phyloP scores from a whole-genome alignment of 495 filamentous ascomycete genomes.

The Paragyromitra xinjiangensis region DNA sequence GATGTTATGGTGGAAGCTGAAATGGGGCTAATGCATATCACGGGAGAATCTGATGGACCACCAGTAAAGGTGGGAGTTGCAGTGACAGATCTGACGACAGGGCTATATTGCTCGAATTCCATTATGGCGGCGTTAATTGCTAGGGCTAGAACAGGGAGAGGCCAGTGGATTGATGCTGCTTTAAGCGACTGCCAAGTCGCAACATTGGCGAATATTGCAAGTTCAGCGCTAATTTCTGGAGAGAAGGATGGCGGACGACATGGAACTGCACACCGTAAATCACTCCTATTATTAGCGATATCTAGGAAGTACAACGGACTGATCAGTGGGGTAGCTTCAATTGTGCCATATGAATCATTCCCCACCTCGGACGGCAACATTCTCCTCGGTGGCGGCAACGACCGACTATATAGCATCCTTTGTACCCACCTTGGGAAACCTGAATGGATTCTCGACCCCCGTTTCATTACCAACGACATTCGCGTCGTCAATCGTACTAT shows the following conservation, averaged over 20 bases:
- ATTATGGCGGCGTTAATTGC: slow-evolving; percentile 92
- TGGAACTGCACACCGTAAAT: slow-evolving; percentile 94
- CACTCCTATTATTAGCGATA: background rate
- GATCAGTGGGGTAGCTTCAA: slow-evolving; percentile 70
- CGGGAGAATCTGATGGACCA: slow-evolving; percentile 82
- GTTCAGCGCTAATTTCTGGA: slow-evolving; percentile 87
- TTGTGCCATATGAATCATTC: slow-evolving; percentile 94
- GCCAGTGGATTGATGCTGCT: slow-evolving; percentile 91
- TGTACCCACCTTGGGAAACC: slow-evolving; percentile 79
- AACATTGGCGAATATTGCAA: slow-evolving; percentile 90
- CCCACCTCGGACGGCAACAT: slow-evolving; percentile 92
- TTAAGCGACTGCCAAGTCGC: slow-evolving; percentile 95
- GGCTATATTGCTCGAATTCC: slow-evolving; percentile 94
- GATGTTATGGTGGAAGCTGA: slow-evolving; percentile 99
- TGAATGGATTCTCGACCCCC: slow-evolving; percentile 79
- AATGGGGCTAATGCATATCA: slow-evolving; percentile 98
- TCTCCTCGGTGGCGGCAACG: slow-evolving; percentile 92
- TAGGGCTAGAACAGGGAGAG: slow-evolving; percentile 71
- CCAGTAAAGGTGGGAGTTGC: slow-evolving; percentile 98
- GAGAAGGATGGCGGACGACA: slow-evolving; percentile 86
- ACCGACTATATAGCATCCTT: slow-evolving; percentile 85
- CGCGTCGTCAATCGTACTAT: slow-evolving; percentile 79
- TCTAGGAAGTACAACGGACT: background rate
- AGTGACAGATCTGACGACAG: slow-evolving; percentile 94
- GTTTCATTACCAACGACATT: slow-evolving; percentile 80